phyloP scores from a whole-genome alignment of 306 rosid species.

The Lathyrus tuberosus region DNA sequence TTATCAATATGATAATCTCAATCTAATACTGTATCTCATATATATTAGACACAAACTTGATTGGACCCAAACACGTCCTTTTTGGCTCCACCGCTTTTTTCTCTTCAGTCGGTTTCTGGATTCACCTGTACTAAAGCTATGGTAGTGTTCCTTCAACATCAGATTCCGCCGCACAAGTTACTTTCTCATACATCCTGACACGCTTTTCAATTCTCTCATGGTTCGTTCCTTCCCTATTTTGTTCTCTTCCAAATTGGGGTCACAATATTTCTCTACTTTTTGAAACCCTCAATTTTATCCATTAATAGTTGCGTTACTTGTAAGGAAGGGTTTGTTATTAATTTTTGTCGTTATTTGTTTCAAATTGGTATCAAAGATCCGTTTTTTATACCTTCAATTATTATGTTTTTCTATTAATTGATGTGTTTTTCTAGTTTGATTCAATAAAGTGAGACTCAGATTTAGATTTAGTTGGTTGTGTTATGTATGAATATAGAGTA shows the following conservation, averaged over 20 bases:
- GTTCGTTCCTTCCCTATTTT: slow-evolving; percentile 37
- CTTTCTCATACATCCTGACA: slow-evolving; percentile 22
- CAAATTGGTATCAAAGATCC: slow-evolving; percentile 30
- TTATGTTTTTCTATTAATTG: background rate
- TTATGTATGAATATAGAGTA: background rate
- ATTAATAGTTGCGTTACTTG: background rate
- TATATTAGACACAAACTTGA: too few species aligned
- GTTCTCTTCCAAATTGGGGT: background rate
- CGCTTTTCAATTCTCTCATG: slow-evolving; percentile 39
- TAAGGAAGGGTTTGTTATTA: background rate
- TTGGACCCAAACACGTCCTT: background rate
- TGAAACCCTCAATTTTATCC: background rate
- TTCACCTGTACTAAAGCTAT: background rate
- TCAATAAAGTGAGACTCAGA: background rate
- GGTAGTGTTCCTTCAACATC: slow-evolving; percentile 18
- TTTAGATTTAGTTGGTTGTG: too few species aligned
- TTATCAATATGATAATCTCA: too few species aligned
- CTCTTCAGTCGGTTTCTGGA: background rate
- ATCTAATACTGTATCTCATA: too few species aligned
- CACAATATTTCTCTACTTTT: background rate
- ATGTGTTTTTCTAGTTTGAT: too few species aligned
- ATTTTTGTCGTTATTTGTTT: background rate
- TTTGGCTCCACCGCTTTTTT: background rate
- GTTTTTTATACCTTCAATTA: background rate
- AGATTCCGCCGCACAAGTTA: slow-evolving; percentile 24